Evolutionary conservation across 2,329 filamentous ascomycete genomes (phyloP).

Genomic region (Trichoderma afroharzianum): DNA sequence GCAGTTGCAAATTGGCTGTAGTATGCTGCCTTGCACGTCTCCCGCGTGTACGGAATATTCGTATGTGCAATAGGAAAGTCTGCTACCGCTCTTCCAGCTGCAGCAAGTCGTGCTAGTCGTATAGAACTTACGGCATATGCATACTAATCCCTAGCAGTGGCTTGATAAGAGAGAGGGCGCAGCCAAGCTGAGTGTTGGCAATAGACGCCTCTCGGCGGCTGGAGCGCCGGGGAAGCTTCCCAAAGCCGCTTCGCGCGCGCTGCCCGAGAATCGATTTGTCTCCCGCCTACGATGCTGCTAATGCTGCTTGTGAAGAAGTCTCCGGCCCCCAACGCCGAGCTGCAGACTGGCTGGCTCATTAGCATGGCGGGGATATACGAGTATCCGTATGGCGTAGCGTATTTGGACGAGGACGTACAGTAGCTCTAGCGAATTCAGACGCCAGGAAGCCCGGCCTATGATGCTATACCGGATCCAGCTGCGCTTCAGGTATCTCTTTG

Average conservation of each 20-base stretch:
- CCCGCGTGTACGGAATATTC: not conserved
- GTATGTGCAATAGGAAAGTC: not conserved
- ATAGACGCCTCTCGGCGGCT: not conserved
- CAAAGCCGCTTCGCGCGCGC: not conserved
- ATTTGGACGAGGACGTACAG: not conserved
- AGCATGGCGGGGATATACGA: not conserved
- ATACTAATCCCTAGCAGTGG: not conserved
- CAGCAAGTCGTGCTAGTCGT: not conserved
- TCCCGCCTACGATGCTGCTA: not conserved
- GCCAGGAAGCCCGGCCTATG: not conserved
- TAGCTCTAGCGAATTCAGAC: not conserved
- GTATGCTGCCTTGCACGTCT: not conserved
- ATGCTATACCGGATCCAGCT: constrained; percentile 2
- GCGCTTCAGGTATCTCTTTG: not conserved
- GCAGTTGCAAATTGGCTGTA: not conserved
- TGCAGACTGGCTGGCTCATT: not conserved
- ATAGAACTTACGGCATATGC: not conserved
- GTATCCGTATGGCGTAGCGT: not conserved
- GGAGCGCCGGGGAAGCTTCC: not conserved
- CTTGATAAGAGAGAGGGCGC: not conserved
- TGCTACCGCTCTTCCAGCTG: not conserved
- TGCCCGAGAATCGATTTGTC: not conserved
- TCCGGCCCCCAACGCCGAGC: not conserved
- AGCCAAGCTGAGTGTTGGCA: not conserved
- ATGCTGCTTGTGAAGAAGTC: not conserved